Conservation (phyloP, 495 filamentous ascomycete genomes). For the Talaromyces adpressus region DNA sequence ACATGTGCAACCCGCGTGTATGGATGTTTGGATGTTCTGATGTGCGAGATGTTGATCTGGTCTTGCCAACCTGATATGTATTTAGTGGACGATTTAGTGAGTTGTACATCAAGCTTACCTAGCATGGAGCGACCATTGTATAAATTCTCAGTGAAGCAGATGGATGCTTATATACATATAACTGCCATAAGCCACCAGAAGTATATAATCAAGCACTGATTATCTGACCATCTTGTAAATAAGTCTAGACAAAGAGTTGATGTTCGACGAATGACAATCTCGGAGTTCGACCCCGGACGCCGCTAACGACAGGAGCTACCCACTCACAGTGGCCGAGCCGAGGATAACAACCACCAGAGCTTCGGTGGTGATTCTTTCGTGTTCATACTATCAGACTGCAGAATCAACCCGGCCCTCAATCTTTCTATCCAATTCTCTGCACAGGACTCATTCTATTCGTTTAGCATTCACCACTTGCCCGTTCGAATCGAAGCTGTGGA, state of each 20-base stretch:
- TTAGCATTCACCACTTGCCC: neutral
- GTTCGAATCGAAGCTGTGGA: neutral
- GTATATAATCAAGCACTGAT: neutral
- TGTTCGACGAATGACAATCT: neutral
- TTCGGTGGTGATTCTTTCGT: neutral
- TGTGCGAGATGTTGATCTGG: too few relatives aligned
- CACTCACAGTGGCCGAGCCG: slow-evolving; percentile 1
- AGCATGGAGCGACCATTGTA: neutral
- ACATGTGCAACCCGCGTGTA: too few relatives aligned
- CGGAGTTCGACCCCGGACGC: neutral
- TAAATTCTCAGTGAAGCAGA: neutral
- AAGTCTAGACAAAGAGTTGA: neutral
- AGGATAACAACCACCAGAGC: neutral
- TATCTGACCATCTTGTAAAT: too few relatives aligned
- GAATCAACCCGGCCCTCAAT: neutral
- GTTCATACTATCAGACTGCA: neutral
- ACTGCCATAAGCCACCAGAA: neutral
- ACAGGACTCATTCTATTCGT: neutral
- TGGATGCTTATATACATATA: neutral
- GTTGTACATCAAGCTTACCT: neutral
- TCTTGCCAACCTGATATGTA: too few relatives aligned
- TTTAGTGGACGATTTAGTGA: neutral
- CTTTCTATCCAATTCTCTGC: neutral
- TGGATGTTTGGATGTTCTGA: too few relatives aligned
- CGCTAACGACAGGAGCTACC: slow-evolving; percentile 4